phyloP scores from a whole-genome alignment of 805 yeast species.

The Novakomyces olei region DNA sequence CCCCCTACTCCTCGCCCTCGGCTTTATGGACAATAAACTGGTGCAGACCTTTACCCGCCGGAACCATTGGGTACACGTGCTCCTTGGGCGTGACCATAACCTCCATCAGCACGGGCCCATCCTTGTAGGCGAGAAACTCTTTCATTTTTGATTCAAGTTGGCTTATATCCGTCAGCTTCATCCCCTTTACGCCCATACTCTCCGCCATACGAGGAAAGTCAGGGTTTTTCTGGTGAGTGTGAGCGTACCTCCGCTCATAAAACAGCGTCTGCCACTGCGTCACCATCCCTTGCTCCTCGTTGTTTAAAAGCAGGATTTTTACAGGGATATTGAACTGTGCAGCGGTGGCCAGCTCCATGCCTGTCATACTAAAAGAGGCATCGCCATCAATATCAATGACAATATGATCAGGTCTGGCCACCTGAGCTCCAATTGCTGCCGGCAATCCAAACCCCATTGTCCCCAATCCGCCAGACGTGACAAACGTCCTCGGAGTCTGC shows the following conservation, averaged over 20 bases:
- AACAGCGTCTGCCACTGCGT: constrained; percentile 98
- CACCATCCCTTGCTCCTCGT: constrained; percentile 99
- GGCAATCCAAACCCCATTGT: constrained; percentile 98
- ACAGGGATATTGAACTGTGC: constrained; percentile 85
- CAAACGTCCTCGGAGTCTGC: constrained; percentile 77
- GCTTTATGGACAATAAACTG: constrained; percentile 75
- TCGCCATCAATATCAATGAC: constrained; percentile 97
- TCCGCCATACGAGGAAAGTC: constrained; percentile 83
- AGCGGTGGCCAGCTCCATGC: constrained; percentile 80
- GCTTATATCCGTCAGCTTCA: constrained; percentile 46
- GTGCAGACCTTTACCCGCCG: constrained; percentile 83
- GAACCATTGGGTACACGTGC: constrained; percentile 95
- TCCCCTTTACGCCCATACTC: constrained; percentile 76
- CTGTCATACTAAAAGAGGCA: constrained; percentile 96
- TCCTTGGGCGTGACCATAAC: constrained; percentile 76
- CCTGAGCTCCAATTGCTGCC: constrained; percentile 95
- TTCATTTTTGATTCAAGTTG: constrained; percentile 37
- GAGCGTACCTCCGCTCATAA: constrained; percentile 93
- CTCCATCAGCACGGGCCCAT: constrained; percentile 78
- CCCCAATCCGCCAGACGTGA: constrained; percentile 97
- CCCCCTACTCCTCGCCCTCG: too few relatives aligned
- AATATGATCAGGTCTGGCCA: constrained; percentile 80
- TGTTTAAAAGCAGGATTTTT: constrained; percentile 71
- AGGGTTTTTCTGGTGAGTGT: constrained; percentile 90
- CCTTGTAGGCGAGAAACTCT: constrained; percentile 45